Percentiles rank a stretch among this genome's conserved stretches.
These are phyloP conservation scores for Colletotrichum lentis DNA, from an alignment of 2,329 filamentous ascomycete species.

Conservation along the genomic window DNA sequence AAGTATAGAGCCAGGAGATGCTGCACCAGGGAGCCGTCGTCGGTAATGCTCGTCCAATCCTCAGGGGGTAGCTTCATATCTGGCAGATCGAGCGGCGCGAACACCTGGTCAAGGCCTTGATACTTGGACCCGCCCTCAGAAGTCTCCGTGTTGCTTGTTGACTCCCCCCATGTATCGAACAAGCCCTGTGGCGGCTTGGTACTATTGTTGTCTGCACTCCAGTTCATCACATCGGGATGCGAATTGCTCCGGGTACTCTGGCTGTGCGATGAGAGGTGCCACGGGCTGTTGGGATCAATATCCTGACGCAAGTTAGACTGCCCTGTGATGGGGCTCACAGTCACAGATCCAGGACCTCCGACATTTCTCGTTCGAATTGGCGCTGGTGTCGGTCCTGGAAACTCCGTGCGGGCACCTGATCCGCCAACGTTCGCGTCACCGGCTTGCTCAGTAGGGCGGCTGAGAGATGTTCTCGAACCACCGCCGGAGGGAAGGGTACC, in stretches of 20 bases:
- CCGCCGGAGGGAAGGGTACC: constrained; percentile 45
- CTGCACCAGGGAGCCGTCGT: constrained; percentile 65
- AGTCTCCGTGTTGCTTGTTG: constrained; percentile 47
- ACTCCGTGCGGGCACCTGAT: constrained; percentile 41
- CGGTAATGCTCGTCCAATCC: constrained; percentile 69
- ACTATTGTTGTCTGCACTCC: constrained; percentile 51
- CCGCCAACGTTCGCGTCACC: constrained; percentile 38
- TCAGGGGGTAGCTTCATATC: constrained; percentile 53
- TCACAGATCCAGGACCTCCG: constrained; percentile 27
- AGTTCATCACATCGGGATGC: constrained; percentile 57
- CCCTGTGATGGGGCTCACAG: constrained; percentile 46
- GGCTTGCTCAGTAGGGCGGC: constrained; percentile 42
- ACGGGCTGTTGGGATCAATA: constrained; percentile 56
- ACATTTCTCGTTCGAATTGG: constrained; percentile 37
- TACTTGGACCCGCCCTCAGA: constrained; percentile 33
- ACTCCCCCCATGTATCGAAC: constrained; percentile 61
- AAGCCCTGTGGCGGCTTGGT: constrained; percentile 53
- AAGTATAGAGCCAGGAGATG: constrained; percentile 74
- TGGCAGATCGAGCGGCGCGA: constrained; percentile 56
- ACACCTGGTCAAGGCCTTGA: constrained; percentile 56
- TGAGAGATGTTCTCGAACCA: constrained; percentile 44
- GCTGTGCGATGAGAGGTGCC: constrained; percentile 58
- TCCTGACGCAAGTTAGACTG: constrained; percentile 49
- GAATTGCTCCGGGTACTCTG: constrained; percentile 58
- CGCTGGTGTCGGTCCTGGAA: constrained; percentile 39